Conservation (phyloP, 176 grass and related monocot species). For the Eragrostis nindensis region DNA sequence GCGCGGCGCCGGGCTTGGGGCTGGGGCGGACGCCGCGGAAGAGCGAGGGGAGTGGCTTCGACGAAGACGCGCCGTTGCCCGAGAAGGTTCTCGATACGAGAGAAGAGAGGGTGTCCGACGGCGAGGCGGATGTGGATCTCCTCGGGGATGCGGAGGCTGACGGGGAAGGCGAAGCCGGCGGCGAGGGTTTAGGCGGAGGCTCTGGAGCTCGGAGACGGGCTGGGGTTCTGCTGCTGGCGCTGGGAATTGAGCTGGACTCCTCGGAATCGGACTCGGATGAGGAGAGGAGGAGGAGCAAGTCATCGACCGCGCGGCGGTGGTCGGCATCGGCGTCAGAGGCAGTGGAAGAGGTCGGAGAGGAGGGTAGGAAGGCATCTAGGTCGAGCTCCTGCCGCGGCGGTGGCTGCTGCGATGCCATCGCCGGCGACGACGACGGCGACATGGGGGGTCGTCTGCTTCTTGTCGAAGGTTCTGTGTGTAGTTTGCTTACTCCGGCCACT, state of each 20-base stretch:
- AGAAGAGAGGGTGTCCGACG: slow-evolving; percentile 63
- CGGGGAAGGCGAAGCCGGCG: slow-evolving; percentile 31
- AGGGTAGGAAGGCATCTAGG: slow-evolving; percentile 76
- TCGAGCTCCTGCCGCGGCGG: slow-evolving; percentile 63
- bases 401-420: slow-evolving; percentile 42
- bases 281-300: slow-evolving; percentile 70
- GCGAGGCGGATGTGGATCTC: slow-evolving; percentile 53
- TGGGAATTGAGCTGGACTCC: not conserved
- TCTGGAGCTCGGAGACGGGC: not conserved
- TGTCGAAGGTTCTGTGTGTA: slow-evolving; percentile 11
- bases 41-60: slow-evolving; percentile 58
- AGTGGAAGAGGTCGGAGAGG: slow-evolving; percentile 57
- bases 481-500: not conserved
- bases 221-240: not conserved
- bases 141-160: slow-evolving; percentile 29
- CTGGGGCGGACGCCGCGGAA: slow-evolving; percentile 80
- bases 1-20: slow-evolving; percentile 84
- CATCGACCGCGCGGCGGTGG: slow-evolving; percentile 74
- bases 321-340: slow-evolving; percentile 57
- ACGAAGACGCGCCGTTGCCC: slow-evolving; percentile 42
- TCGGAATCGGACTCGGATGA: slow-evolving; percentile 54
- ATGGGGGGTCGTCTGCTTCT: not conserved
- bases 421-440: slow-evolving; percentile 41
- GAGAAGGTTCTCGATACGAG: slow-evolving; percentile 63
- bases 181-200: slow-evolving; percentile 34